These are phyloP conservation scores for Artomyces pyxidatus DNA, from an alignment of 768 basidiomycete species.

Conservation along the genomic window DNA sequence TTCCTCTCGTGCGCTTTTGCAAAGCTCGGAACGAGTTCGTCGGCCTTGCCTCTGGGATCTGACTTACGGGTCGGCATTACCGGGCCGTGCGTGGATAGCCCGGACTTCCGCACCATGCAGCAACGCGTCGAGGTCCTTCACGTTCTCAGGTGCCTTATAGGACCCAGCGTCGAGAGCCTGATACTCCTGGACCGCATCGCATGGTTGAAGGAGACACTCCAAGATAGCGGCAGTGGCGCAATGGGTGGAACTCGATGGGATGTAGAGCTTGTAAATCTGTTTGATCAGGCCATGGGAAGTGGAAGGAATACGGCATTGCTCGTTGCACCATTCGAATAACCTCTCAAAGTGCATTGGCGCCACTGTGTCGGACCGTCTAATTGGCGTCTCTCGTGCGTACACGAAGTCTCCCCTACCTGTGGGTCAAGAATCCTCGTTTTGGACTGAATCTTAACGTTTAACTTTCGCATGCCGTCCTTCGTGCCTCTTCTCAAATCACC, in stretches of 20 bases:
- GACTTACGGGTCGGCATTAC: neutral
- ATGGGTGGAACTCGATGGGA: no score
- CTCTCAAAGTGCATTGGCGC: no score
- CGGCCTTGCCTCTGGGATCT: neutral
- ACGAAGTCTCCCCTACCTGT: no score
- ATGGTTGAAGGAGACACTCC: constrained; percentile 43
- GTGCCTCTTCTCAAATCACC: no score
- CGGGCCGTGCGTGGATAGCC: neutral
- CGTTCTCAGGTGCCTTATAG: constrained; percentile 57
- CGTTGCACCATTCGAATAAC: neutral
- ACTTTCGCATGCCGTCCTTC: no score
- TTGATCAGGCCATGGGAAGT: neutral
- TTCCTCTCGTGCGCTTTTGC: neutral
- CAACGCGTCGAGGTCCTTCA: constrained; percentile 51
- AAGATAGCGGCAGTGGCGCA: neutral
- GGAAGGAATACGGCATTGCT: neutral
- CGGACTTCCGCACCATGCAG: constrained; percentile 21
- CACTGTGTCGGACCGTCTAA: no score
- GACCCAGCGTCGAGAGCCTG: constrained; percentile 57
- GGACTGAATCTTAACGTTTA: no score
- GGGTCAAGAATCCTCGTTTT: no score
- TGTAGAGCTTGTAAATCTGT: neutral
- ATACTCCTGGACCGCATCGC: constrained; percentile 53
- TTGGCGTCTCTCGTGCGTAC: no score
- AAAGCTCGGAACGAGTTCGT: neutral